Percentiles rank a stretch among this genome's conserved stretches.
These are phyloP conservation scores for Candida sanyaensis DNA, from an alignment of 1,139 yeast genomes.

Conservation along the genomic window DNA sequence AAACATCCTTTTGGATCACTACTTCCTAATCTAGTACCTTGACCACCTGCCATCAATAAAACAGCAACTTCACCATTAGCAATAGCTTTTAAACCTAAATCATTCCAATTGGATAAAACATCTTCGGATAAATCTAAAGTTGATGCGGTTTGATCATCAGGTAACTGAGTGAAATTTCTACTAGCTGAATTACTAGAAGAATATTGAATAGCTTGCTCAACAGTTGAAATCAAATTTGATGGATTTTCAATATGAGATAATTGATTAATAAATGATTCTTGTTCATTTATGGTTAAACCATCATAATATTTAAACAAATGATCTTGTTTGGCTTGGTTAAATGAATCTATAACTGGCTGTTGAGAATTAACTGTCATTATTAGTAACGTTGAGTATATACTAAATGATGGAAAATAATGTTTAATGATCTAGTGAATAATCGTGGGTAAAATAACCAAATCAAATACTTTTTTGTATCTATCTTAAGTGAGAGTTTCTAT, in stretches of 20 bases:
- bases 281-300: slow-evolving; percentile 30
- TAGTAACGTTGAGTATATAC: too few species aligned
- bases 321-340: slow-evolving; percentile 52
- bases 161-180: slow-evolving; percentile 52
- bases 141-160: slow-evolving; percentile 50
- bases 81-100: slow-evolving; percentile 69
- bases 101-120: slow-evolving; percentile 47
- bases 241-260: slow-evolving; percentile 47
- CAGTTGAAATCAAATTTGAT: slow-evolving; percentile 40
- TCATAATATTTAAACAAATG: slow-evolving; percentile 46
- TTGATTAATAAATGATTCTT: slow-evolving; percentile 35
- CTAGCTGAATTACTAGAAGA: slow-evolving; percentile 35
- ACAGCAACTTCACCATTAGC: slow-evolving; percentile 79
- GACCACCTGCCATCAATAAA: slow-evolving; percentile 95
- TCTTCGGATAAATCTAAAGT: slow-evolving; percentile 39
- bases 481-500: too few species aligned
- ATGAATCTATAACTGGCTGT: slow-evolving; percentile 35
- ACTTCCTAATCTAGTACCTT: slow-evolving; percentile 93
- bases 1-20: slow-evolving; percentile 91
- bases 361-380: slow-evolving; percentile 17
- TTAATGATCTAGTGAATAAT: too few species aligned
- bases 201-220: slow-evolving; percentile 47
- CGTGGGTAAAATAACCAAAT: too few species aligned
- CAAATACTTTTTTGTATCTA: too few species aligned
- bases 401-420: too few species aligned